Base-by-base conservation (phyloP, 768 basidiomycete genomes). In the Tylopilus plumbeoviolaceoides region DNA sequence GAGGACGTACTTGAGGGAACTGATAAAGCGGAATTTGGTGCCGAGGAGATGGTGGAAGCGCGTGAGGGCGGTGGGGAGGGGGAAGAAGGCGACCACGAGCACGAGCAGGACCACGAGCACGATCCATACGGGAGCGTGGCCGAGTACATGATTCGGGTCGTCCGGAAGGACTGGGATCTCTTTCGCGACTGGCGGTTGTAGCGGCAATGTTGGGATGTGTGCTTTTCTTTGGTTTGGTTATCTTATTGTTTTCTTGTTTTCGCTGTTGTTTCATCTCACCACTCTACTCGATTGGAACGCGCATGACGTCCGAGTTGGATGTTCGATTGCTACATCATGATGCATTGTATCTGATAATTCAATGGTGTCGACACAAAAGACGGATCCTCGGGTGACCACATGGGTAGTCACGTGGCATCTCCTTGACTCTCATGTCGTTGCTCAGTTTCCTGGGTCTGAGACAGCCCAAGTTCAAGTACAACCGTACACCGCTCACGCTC, bases 91-190 rank as follows among this genome's bases (percentile, higher is more conserved):
- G 75, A 74, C 12, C 76, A 76, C 5, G 61, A 74, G 12, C 76
- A 76, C 6, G 78, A 73, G 14, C 28, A 30, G 28, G 28, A 30
- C 10, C 28, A 30, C 10, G 78, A 76, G 0, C 73, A 71, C 9
- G 84, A 30, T 10, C 28, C 87, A 35, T 85, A 87, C 2, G 91
- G 90, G 15, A 85, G 83, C 9, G 75, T 87, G 17, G 84, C 86
- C 38, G 91, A 94, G 51, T 94, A 91, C 63, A 94, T 97, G 91
- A 73, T 97, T 28, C 64, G 73, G 15, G 78, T 83, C 59, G 83
- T 87, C 23, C 73, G 77, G 47, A 64, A 62, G 39, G 86, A 91
- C 58, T 78, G 76, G 64, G 84, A 84, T 35, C 85, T 78, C 67
- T 92, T 92, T 71, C 74, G 71, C 53, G 85, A 86, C 40, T 90